These are phyloP conservation scores for Omphalea diandra DNA, from an alignment of 441 rosid species.

Conservation along the genomic window DNA sequence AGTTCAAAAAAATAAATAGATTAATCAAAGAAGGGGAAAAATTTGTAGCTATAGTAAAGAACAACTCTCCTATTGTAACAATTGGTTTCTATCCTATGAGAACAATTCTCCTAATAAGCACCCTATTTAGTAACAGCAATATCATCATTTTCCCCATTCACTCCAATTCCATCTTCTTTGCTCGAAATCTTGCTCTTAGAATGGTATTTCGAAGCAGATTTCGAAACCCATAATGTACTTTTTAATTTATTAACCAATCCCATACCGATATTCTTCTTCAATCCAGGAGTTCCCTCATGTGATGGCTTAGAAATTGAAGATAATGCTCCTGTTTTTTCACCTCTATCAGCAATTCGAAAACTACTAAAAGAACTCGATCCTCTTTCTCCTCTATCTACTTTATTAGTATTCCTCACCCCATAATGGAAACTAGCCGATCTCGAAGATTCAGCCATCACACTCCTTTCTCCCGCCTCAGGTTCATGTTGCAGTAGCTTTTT, in stretches of 20 bases:
- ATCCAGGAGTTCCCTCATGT: conserved; percentile 20
- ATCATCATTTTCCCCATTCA: not conserved
- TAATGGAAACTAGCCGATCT: conserved; percentile 68
- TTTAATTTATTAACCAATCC: conserved; percentile 56
- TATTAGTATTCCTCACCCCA: conserved; percentile 24
- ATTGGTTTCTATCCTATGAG: too few relatives aligned
- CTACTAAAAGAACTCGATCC: conserved; percentile 59
- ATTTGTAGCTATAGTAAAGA: not conserved
- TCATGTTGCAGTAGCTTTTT: conserved; percentile 10
- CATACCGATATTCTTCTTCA: conserved; percentile 37
- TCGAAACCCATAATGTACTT: conserved; percentile 45
- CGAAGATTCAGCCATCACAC: conserved; percentile 43
- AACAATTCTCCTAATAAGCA: too few relatives aligned
- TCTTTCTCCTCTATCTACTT: conserved; percentile 47
- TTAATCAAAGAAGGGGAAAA: too few relatives aligned
- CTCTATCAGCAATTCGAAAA: conserved; percentile 28
- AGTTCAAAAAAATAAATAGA: too few relatives aligned
- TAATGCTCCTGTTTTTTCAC: conserved; percentile 12
- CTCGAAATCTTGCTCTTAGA: conserved; percentile 19
- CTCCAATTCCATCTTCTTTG: conserved; percentile 17
- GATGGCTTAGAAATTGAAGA: too few relatives aligned
- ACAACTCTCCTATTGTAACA: not conserved
- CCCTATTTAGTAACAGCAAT: too few relatives aligned
- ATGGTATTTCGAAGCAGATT: conserved; percentile 27
- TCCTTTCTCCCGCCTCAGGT: conserved; percentile 26